Percentiles rank a stretch among this genome's conserved stretches.
Evolutionary conservation across 495 filamentous ascomycete genomes (phyloP).

Genomic region (Clavariopsis aquatica): DNA sequence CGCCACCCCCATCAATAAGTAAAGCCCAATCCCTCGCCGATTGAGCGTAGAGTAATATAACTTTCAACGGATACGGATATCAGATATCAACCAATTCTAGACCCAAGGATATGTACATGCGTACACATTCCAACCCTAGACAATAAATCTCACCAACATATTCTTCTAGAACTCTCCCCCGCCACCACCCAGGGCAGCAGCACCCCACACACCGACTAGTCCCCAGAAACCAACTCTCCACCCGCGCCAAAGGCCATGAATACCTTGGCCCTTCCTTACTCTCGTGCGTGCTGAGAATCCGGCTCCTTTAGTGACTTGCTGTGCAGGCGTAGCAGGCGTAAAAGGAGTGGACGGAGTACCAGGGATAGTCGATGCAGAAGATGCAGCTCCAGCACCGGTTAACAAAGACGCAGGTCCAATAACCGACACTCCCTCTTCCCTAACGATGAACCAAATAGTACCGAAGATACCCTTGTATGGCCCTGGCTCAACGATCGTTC

Average conservation of each 20-base stretch:
- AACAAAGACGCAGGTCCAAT: constrained; percentile 46
- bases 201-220: constrained; percentile 82
- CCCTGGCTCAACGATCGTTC: constrained; percentile 72
- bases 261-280: constrained; percentile 71
- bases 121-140: neutral
- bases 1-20: neutral
- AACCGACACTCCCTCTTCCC: constrained; percentile 68
- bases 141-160: neutral
- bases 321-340: constrained; percentile 24
- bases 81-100: neutral
- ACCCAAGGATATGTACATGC: neutral
- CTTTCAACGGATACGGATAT: neutral
- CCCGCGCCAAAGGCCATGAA: constrained; percentile 83
- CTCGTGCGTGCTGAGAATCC: constrained; percentile 46
- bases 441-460: constrained; percentile 82
- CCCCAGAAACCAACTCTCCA: constrained; percentile 98
- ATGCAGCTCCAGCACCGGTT: constrained; percentile 17
- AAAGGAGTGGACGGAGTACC: constrained; percentile 27
- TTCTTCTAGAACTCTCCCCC: constrained; percentile 54
- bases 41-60: neutral
- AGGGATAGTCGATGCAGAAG: neutral
- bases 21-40: neutral
- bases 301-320: constrained; percentile 27
- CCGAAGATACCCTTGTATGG: constrained; percentile 79
- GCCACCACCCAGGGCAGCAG: constrained; percentile 58